Percentiles rank a stretch among this genome's conserved stretches.
These are phyloP conservation scores for Fusarium sp. DNA, from an alignment of 2,329 filamentous ascomycete genomes.

Conservation along the genomic window DNA sequence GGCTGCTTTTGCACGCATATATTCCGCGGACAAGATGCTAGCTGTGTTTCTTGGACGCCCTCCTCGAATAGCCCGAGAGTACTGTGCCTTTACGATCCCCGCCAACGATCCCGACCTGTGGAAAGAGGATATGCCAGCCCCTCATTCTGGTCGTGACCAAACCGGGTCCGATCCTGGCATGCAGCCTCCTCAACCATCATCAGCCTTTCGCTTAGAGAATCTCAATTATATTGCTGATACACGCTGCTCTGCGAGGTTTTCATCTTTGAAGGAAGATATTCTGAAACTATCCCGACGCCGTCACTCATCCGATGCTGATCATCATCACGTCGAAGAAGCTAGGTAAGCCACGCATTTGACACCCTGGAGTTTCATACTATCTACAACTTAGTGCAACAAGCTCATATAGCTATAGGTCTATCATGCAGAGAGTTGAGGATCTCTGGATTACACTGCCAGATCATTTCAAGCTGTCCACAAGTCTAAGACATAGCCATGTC, in stretches of 20 bases:
- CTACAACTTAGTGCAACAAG: too few relatives aligned
- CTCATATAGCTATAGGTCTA: neutral
- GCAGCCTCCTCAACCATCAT: too few relatives aligned
- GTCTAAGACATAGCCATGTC: neutral
- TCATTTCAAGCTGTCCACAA: neutral
- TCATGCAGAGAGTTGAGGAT: neutral
- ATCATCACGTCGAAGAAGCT: too few relatives aligned
- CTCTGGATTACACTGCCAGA: neutral
- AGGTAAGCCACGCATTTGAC: too few relatives aligned
- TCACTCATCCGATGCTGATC: neutral
- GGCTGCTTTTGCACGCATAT: constrained; percentile 55
- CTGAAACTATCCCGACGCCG: neutral
- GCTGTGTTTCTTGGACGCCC: constrained; percentile 56
- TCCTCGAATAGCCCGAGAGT: constrained; percentile 50
- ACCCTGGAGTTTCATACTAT: too few relatives aligned
- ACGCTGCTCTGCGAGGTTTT: neutral
- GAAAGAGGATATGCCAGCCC: neutral
- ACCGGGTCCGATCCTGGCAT: too few relatives aligned
- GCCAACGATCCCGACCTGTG: neutral
- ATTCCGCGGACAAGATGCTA: constrained; percentile 57
- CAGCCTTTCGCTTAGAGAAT: too few relatives aligned
- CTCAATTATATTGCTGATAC: neutral
- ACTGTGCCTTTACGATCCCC: neutral
- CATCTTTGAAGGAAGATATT: neutral
- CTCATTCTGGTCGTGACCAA: too few relatives aligned